Percentiles rank a stretch among this genome's conserved stretches.
These are phyloP conservation scores for Trichosporon asahii DNA, from an alignment of 1,284 basidiomycete species.

Conservation along the genomic window DNA sequence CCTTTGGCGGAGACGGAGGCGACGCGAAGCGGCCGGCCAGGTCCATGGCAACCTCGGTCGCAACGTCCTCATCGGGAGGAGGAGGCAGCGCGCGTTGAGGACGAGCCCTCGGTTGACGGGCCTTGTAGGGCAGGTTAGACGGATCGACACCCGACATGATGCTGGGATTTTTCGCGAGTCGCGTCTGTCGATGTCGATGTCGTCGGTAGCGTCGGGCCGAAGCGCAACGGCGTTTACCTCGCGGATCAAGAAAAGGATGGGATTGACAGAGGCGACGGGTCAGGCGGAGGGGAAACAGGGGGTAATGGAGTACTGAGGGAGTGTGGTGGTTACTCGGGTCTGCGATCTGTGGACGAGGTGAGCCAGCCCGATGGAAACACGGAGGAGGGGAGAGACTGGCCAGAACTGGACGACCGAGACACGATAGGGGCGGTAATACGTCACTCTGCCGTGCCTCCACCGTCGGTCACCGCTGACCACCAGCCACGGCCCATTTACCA, in stretches of 20 bases:
- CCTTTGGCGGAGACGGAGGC: conserved; percentile 37
- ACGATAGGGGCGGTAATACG: conserved; percentile 1
- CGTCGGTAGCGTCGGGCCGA: not conserved
- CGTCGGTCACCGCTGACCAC: not conserved
- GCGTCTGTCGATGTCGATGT: not conserved
- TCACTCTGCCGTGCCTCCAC: conserved; percentile 1
- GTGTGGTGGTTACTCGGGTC: not conserved
- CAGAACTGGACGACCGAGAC: not conserved
- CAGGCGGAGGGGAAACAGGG: not conserved
- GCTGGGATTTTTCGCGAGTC: not conserved
- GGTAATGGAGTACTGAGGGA: not conserved
- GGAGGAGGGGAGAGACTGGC: conserved; percentile 1
- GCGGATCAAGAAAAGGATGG: not conserved
- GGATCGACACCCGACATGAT: conserved; percentile 5
- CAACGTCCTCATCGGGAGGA: conserved; percentile 33
- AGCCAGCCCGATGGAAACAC: not conserved
- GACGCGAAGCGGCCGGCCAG: conserved; percentile 33
- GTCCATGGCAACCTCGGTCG: conserved; percentile 34
- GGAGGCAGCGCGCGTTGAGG: conserved; percentile 36
- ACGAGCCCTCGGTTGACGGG: conserved; percentile 27
- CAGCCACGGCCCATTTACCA: not conserved
- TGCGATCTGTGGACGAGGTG: not conserved
- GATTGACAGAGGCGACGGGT: not conserved
- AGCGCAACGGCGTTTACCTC: not conserved
- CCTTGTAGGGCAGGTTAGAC: conserved; percentile 32